phyloP scores from a whole-genome alignment of 805 yeast genomes.

The Brettanomyces sp. region DNA sequence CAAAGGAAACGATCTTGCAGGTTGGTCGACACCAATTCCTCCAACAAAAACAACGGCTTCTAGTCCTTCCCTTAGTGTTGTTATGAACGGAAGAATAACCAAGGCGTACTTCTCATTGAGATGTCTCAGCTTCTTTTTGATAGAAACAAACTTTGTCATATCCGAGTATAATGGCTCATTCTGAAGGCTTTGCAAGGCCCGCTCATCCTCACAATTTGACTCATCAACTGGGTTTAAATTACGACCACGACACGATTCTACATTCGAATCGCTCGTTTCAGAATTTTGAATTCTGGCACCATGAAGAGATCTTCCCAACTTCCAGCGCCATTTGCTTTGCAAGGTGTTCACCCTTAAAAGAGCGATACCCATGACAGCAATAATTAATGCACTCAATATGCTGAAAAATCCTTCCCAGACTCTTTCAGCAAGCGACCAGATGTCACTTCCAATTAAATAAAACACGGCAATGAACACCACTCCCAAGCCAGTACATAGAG shows the following conservation, averaged over 20 bases:
- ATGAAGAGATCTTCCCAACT: conserved; percentile 26
- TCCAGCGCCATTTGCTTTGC: conserved; percentile 73
- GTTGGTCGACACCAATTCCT: conserved; percentile 73
- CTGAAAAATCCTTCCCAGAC: conserved; percentile 85
- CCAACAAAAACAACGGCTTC: conserved; percentile 91
- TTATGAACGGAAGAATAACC: conserved; percentile 72
- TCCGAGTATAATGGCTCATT: conserved; percentile 13
- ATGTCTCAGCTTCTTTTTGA: conserved; percentile 18
- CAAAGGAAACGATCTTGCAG: conserved; percentile 53
- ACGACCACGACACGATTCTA: neutral
- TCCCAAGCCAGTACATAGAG: conserved; percentile 65
- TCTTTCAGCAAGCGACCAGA: conserved; percentile 83
- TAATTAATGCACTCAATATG: conserved; percentile 65
- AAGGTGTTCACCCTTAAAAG: conserved; percentile 71
- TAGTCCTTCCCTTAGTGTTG: conserved; percentile 81
- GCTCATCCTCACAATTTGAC: conserved; percentile 4
- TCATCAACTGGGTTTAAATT: neutral
- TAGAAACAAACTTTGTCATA: conserved; percentile 5
- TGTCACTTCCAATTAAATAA: conserved; percentile 69
- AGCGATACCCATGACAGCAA: conserved; percentile 81
- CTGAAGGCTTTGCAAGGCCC: conserved; percentile 7
- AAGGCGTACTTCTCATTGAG: conserved; percentile 54
- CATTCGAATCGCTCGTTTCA: neutral
- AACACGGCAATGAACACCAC: conserved; percentile 59
- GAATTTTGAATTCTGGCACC: neutral